Percentiles rank a stretch among this genome's conserved stretches.
Conservation (phyloP, 1,284 basidiomycete species). For the Rhodotorula sp. region DNA sequence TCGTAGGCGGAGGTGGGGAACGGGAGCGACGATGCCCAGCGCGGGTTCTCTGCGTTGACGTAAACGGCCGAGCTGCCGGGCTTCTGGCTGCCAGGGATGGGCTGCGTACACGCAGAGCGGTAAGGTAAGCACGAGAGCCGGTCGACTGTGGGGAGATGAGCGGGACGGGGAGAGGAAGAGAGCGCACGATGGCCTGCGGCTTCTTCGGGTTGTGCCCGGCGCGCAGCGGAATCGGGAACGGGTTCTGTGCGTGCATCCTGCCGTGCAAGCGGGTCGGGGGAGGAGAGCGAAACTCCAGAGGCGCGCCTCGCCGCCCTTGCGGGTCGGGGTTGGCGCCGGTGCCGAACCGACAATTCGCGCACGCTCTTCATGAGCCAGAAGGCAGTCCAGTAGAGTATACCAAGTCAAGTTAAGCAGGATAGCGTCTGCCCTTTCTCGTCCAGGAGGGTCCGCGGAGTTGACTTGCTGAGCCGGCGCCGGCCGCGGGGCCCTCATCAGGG, state of each 20-base stretch:
- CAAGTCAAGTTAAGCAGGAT: no score
- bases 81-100: constrained; percentile 39
- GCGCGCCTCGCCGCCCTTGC: no score
- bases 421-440: no score
- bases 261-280: neutral
- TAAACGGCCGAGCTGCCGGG: constrained; percentile 38
- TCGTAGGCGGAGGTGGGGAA: constrained; percentile 43
- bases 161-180: neutral
- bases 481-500: no score
- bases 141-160: neutral
- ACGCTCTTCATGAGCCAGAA: no score
- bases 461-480: no score
- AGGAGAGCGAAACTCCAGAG: neutral
- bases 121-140: neutral
- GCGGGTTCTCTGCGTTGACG: constrained; percentile 28
- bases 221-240: constrained; percentile 17
- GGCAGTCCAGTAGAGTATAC: no score
- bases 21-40: neutral
- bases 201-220: constrained; percentile 13
- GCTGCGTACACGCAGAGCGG: constrained; percentile 1
- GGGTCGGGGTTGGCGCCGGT: no score
- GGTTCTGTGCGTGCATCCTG: constrained; percentile 1
- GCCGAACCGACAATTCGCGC: no score
- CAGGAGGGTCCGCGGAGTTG: no score
- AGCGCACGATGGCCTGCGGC: constrained; percentile 20